Base-by-base conservation (phyloP, 202 grass and related monocot genomes). In the Schoenoplectus triqueter region DNA sequence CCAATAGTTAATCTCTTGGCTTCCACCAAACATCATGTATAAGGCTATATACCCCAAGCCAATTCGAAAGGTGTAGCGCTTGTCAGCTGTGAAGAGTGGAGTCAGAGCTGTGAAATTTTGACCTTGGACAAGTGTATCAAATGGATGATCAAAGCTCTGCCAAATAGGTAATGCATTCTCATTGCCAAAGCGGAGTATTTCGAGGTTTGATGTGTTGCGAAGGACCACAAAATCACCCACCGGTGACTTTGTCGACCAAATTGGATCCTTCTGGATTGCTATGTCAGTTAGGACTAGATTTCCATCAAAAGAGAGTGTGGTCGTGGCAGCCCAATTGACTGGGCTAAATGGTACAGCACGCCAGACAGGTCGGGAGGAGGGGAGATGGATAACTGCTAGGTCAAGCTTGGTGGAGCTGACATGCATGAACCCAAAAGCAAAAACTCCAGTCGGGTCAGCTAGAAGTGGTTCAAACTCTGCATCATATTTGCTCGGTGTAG, bases 361-460 rank as follows among this genome's bases (percentile, higher is more conserved):
- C 92, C 95, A 94, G 54, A 97, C 41, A 7, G 88, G 82, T 77
- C 81, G 64, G 6, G 90, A 91, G 39, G 95, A 94, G 0, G 92
- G 88, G 2, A 94, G 82, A 84, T 97, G 95, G 50, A 97, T 81
- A 7, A 97, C 92, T 54, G 89, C 92, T 82, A 94, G 90, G 87
- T 94, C 90, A 5, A 97, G 90, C 13, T 86, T 81, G 8, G 46
- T 76, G 6, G 75, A 0, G 81, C 87, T 88, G 7, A 92, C 87
- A n/a, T 85, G 87, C 84, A 92, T 87, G 92, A 94, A 94, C 73
- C 94, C 92, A 2, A 97, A 81, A 73, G 89, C 87, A 82, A 97
- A 91, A 49, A 66, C 84, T 68, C 86, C 86, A 65, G 78, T 90
- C 0, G 64, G 46, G 40, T 91, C 89, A 10, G 82, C 80, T 72